Conservation (phyloP, 2,329 filamentous ascomycete genomes). For the Xylaria digitata region DNA sequence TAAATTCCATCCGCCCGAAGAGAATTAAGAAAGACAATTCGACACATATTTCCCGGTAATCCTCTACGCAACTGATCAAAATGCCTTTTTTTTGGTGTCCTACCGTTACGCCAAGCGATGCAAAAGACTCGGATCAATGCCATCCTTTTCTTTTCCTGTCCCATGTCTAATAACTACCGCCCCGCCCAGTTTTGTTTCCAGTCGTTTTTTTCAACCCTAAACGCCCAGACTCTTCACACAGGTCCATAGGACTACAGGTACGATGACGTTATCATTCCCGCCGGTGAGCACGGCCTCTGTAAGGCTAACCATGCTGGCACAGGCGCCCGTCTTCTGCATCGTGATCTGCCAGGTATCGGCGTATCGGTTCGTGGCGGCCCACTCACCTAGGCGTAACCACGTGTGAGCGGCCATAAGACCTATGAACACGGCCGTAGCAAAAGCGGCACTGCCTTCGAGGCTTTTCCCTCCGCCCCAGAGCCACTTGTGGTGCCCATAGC, state of each 20-base stretch:
- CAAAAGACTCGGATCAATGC: slow-evolving; percentile 13
- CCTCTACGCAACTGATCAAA: slow-evolving; percentile 21
- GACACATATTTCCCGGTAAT: background rate
- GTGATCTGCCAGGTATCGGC: slow-evolving; percentile 74
- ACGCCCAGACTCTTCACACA: slow-evolving; percentile 82
- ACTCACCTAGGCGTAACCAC: slow-evolving; percentile 83
- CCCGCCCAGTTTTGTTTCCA: background rate
- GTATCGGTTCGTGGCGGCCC: slow-evolving; percentile 74
- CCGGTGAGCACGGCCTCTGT: slow-evolving; percentile 96
- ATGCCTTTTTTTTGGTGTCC: slow-evolving; percentile 18
- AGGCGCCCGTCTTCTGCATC: slow-evolving; percentile 76
- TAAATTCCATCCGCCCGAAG: background rate
- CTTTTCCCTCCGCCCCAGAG: slow-evolving; percentile 97
- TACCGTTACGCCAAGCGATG: slow-evolving; percentile 38
- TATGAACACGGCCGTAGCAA: slow-evolving; percentile 79
- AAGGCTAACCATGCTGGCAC: slow-evolving; percentile 83
- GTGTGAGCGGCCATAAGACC: slow-evolving; percentile 76
- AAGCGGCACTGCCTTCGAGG: slow-evolving; percentile 86
- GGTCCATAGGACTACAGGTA: slow-evolving; percentile 92
- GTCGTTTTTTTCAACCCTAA: slow-evolving; percentile 48
- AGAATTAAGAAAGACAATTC: slow-evolving; percentile 13
- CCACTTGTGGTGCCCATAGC: slow-evolving; percentile 91
- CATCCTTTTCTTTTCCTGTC: background rate
- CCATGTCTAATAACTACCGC: slow-evolving; percentile 12
- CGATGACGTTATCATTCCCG: slow-evolving; percentile 98